Percentiles rank a stretch among this genome's conserved stretches.
Conservation (phyloP, 176 grass and related monocot species). For the Pontederia crassipes region DNA sequence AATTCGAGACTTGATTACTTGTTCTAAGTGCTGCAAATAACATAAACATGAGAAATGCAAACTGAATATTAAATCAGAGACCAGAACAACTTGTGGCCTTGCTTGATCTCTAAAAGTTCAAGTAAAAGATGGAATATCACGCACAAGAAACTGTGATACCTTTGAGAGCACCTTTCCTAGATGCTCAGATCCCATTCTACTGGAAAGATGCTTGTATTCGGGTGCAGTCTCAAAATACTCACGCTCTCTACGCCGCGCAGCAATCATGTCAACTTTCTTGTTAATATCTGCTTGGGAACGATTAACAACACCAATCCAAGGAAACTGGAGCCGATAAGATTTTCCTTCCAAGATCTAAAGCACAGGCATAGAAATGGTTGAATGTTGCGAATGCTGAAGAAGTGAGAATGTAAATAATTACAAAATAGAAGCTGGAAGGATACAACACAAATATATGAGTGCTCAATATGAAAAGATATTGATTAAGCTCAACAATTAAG, state of each 20-base stretch:
- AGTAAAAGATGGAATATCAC: not conserved
- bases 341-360: conserved; percentile 90
- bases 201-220: conserved; percentile 82
- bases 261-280: conserved; percentile 98
- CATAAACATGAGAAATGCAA: not conserved
- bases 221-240: conserved; percentile 80
- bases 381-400: not conserved
- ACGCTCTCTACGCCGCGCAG: conserved; percentile 75
- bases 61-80: not conserved
- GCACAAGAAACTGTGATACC: not conserved
- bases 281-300: conserved; percentile 96
- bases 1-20: conserved; percentile 21
- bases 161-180: conserved; percentile 77
- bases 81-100: not conserved
- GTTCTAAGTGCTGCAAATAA: conserved; percentile 37
- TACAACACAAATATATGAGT: no score
- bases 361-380: conserved; percentile 1
- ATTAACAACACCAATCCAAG: conserved; percentile 95
- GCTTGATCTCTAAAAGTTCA: not conserved
- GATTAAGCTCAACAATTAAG: no score
- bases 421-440: not conserved
- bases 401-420: not conserved
- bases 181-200: conserved; percentile 92
- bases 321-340: conserved; percentile 67
- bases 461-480: no score